Base-by-base conservation (phyloP, 306 rosid species). In the Corylus avellana region DNA sequence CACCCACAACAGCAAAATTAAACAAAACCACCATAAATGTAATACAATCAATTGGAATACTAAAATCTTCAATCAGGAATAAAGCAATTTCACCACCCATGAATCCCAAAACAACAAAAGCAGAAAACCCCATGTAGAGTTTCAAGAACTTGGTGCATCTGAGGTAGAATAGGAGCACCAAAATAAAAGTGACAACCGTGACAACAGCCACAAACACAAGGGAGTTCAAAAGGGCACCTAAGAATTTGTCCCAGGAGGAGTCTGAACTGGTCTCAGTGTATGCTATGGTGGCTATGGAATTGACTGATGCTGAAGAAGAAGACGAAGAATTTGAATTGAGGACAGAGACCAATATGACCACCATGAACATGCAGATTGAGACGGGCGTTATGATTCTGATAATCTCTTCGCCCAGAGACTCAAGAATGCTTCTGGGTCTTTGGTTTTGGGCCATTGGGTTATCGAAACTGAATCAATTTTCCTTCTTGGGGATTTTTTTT, bases 1-100 rank as follows among this genome's bases (percentile, higher is more conserved):
- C 98, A 82, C 98, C 98, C 42, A 95, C 97, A 57, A 88, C 92
- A 78, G 98, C 81, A 79, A 95, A 91, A 84, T 95, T 95, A 78
- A 87, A 90, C 84, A 90, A 54, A 49, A 42, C 80, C 3, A 95
- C 51, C 11, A 77, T 56, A 81, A 92, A 95, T 32, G 98, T 90
- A 18, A 95, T 39, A 75, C 89, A 87, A 77, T 95, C 98, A 61
- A 95, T 25, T 0, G 98, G 91, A 53, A 87, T 69, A n/a, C 66
- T 74, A 66, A 89, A 91, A 18, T 85, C 80, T 22, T 88, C 75
- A 27, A 92, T 83, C 75, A 92, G 44, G 27, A 91, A 89, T 2
- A 90, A 12, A 0, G 87, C 82, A 4, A 95, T 84, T 79, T 92
- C 89, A 32, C 98, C 97, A 9, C 98, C 97, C 78, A 95, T 85